Evolutionary conservation across 352 stramenopile genomes (phyloP).

Genomic region (Phytophthora cactorum): DNA sequence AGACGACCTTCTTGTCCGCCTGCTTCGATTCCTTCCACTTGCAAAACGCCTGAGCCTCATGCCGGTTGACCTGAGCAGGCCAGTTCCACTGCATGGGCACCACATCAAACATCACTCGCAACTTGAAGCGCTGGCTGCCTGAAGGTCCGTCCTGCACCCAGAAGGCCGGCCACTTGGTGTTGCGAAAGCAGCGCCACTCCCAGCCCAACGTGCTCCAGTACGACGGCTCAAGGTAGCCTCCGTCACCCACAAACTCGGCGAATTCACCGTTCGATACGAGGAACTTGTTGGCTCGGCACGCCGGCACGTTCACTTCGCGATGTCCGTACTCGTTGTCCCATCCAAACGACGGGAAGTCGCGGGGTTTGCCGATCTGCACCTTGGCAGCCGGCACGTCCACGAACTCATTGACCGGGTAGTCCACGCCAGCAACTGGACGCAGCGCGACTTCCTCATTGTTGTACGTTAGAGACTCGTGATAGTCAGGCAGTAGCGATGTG

Average conservation of each 20-base stretch:
- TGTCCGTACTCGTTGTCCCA: conserved; percentile 99
- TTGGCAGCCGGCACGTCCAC: conserved; percentile 69
- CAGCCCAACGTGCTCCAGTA: conserved; percentile 94
- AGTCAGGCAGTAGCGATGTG: conserved; percentile 83
- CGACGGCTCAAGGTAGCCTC: conserved; percentile 91
- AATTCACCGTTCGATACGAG: conserved; percentile 97
- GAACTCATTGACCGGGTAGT: conserved; percentile 93
- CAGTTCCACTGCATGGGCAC: conserved; percentile 95
- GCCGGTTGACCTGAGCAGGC: conserved; percentile 96
- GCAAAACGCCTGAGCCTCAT: conserved; percentile 95
- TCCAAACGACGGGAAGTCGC: conserved; percentile 93
- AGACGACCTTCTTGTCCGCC: conserved; percentile 66
- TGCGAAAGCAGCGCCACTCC: conserved; percentile 95
- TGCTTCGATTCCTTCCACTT: conserved; percentile 85
- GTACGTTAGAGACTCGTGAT: conserved; percentile 62
- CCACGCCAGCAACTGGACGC: conserved; percentile 70
- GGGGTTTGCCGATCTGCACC: conserved; percentile 91
- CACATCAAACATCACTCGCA: conserved; percentile 93
- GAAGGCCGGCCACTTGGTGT: conserved; percentile 97
- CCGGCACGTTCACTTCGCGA: conserved; percentile 83
- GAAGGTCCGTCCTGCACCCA: conserved; percentile 93
- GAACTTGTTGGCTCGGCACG: conserved; percentile 91
- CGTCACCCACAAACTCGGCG: conserved; percentile 94
- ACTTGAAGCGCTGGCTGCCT: conserved; percentile 94
- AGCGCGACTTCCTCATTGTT: conserved; percentile 46